A percentile compares a stretch with the other conserved stretches of the same genome.
Conservation (phyloP, 768 basidiomycete species). For the Trametopsis cervina region DNA sequence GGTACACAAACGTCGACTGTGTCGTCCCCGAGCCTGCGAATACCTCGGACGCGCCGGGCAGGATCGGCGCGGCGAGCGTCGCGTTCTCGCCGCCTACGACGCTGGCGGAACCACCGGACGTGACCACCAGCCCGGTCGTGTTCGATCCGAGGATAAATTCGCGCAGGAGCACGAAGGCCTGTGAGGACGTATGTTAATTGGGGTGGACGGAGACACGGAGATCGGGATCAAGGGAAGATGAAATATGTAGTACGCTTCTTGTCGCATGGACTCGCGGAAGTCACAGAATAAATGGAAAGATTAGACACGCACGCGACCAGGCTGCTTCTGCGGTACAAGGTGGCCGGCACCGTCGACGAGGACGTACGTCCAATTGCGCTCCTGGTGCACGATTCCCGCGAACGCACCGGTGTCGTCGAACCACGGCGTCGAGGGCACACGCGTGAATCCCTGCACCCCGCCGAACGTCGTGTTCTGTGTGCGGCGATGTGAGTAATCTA, state of each 20-base stretch:
- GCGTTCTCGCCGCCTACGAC: conserved; percentile 48
- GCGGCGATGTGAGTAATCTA: background rate
- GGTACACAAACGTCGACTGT: conserved; percentile 21
- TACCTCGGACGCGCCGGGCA: conserved; percentile 49
- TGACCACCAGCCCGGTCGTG: conserved; percentile 47
- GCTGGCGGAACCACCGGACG: conserved; percentile 14
- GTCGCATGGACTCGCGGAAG: background rate
- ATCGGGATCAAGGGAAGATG: background rate
- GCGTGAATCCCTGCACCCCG: conserved; percentile 66
- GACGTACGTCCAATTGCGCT: conserved; percentile 47
- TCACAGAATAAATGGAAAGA: too few relatives aligned
- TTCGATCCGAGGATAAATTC: conserved; percentile 65
- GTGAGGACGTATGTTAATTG: background rate
- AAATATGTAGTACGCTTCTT: background rate
- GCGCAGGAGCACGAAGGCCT: conserved; percentile 58
- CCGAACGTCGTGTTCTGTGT: conserved; percentile 71
- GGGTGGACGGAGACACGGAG: background rate
- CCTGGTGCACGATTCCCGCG: conserved; percentile 69
- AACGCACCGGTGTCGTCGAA: conserved; percentile 48
- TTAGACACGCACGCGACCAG: conserved; percentile 34
- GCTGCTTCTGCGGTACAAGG: conserved; percentile 31
- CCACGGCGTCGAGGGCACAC: conserved; percentile 65
- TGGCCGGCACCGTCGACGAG: conserved; percentile 35
- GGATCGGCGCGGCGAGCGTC: conserved; percentile 34
- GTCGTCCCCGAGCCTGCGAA: conserved; percentile 39